Evolutionary conservation across 305 asterid genomes (phyloP).

Genomic region (Fraxinus floribunda): DNA sequence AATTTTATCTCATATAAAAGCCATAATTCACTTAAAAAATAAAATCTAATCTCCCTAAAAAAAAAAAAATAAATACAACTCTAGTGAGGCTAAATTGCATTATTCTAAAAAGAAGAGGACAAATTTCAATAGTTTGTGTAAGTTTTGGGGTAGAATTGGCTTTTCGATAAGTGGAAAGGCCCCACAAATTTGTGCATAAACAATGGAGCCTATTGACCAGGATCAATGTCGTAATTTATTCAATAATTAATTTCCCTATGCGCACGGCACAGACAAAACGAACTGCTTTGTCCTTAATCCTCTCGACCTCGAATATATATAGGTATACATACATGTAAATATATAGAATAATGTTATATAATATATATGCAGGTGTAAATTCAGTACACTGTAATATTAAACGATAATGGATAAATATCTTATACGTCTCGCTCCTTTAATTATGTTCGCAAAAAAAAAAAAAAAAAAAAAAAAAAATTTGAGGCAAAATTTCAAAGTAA

Average conservation of each 20-base stretch:
- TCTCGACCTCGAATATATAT: slow-evolving; percentile 14
- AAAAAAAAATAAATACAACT: background rate
- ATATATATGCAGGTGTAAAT: background rate
- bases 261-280: slow-evolving; percentile 31
- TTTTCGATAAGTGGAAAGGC: slow-evolving; percentile 21
- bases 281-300: slow-evolving; percentile 30
- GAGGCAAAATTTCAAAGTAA: background rate
- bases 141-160: background rate
- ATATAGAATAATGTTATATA: background rate
- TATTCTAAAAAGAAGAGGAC: background rate
- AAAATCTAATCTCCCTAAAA: background rate
- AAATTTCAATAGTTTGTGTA: background rate
- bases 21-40: background rate
- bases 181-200: slow-evolving; percentile 23
- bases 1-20: background rate
- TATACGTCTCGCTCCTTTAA: background rate
- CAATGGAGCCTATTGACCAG: slow-evolving; percentile 47
- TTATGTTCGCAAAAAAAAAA: background rate
- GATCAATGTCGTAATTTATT: slow-evolving; percentile 35
- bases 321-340: background rate
- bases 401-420: background rate
- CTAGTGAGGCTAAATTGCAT: background rate
- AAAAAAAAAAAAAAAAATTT: too few relatives aligned
- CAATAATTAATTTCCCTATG: slow-evolving; percentile 23
- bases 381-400: too few relatives aligned